Percentiles rank a stretch among this genome's conserved stretches.
Evolutionary conservation across 352 stramenopile genomes (phyloP).

Genomic region (Globisporangium echinulatum): DNA sequence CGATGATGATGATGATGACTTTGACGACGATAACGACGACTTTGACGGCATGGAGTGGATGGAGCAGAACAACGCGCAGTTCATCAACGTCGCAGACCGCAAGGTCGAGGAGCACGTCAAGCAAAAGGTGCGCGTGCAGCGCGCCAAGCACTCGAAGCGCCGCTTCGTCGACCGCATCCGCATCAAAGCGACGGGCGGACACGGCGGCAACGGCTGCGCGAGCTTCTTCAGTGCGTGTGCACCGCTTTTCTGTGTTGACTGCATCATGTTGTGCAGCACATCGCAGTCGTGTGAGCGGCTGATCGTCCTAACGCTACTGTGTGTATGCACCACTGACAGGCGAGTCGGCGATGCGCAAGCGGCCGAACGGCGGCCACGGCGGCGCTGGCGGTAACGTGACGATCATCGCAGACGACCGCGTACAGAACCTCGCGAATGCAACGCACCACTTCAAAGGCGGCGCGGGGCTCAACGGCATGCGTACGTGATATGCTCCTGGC

Average conservation of each 20-base stretch:
- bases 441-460: constrained; percentile 83
- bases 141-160: constrained; percentile 82
- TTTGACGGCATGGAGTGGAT: constrained; percentile 10
- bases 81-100: constrained; percentile 21
- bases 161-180: constrained; percentile 89
- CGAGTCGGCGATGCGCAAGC: constrained; percentile 65
- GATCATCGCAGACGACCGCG: constrained; percentile 59
- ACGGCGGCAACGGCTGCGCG: constrained; percentile 84
- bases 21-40: constrained; percentile 21
- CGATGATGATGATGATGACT: constrained; percentile 17
- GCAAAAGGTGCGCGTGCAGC: constrained; percentile 78
- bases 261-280: no score
- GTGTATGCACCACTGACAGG: constrained; percentile 8
- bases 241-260: background rate
- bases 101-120: constrained; percentile 80
- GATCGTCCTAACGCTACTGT: background rate
- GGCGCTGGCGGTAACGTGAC: constrained; percentile 78
- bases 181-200: constrained; percentile 82
- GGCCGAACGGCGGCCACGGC: constrained; percentile 80
- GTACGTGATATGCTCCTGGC: constrained; percentile 27
- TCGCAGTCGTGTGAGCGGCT: no score
- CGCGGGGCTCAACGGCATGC: constrained; percentile 73
- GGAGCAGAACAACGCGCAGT: constrained; percentile 11
- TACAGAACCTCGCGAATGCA: constrained; percentile 80
- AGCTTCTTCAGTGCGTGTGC: constrained; percentile 69